These are phyloP conservation scores for Colletotrichum sp. DNA, from an alignment of 2,329 filamentous ascomycete species.

Conservation along the genomic window DNA sequence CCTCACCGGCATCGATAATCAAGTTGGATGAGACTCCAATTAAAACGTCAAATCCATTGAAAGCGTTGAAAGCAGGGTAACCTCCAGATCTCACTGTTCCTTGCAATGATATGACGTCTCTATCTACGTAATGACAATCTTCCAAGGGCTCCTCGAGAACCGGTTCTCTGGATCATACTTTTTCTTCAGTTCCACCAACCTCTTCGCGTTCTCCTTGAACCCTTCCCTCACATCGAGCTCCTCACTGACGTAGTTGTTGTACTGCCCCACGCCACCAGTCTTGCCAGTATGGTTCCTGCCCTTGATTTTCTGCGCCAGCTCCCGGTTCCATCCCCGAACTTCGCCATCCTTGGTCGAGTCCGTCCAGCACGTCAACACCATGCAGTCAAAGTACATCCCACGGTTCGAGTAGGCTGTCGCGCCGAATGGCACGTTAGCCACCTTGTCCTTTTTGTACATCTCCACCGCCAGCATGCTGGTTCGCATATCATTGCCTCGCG, in stretches of 20 bases:
- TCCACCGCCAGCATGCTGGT: conserved; percentile 43
- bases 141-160: conserved; percentile 23
- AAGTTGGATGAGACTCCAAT: not conserved
- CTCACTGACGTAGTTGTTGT: conserved; percentile 32
- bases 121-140: not conserved
- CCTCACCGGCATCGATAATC: rapidly evolving
- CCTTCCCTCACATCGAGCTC: conserved; percentile 29
- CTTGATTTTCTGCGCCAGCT: conserved; percentile 30
- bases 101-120: not conserved
- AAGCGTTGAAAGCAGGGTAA: not conserved
- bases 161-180: conserved; percentile 37
- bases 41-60: not conserved
- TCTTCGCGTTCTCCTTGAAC: conserved; percentile 33
- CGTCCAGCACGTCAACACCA: conserved; percentile 45
- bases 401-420: conserved; percentile 51
- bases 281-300: conserved; percentile 25
- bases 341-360: conserved; percentile 38
- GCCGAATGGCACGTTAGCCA: conserved; percentile 35
- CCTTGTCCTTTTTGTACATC: conserved; percentile 43
- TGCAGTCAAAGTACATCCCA: conserved; percentile 46
- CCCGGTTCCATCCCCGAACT: conserved; percentile 42
- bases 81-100: not conserved
- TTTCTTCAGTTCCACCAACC: conserved; percentile 35
- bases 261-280: conserved; percentile 27
- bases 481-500: conserved; percentile 26